phyloP scores from a whole-genome alignment of 2,329 filamentous ascomycete species.

The Diplocarpon rosae region DNA sequence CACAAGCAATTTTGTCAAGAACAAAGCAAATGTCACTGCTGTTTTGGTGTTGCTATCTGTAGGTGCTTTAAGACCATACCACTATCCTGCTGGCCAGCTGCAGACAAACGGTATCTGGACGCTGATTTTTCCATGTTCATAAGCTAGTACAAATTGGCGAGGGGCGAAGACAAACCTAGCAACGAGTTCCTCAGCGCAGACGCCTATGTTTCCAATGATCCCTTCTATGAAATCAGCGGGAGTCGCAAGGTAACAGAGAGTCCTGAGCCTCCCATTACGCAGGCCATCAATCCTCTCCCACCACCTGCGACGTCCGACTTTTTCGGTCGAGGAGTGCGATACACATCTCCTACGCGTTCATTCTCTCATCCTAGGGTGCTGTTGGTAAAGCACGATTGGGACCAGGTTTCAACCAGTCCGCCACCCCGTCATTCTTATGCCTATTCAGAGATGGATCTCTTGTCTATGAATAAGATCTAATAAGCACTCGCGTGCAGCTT shows the following conservation, averaged over 20 bases:
- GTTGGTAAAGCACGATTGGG: conserved; percentile 14
- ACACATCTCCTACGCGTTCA: conserved; percentile 35
- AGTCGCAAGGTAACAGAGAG: conserved; percentile 27
- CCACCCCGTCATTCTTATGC: conserved; percentile 13
- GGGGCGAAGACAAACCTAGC: conserved; percentile 38
- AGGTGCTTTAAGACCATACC: conserved; percentile 29
- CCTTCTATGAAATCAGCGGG: conserved; percentile 61
- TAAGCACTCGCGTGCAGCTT: conserved; percentile 1
- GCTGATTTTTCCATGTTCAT: conserved; percentile 73
- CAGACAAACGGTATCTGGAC: conserved; percentile 79
- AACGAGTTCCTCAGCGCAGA: conserved; percentile 86
- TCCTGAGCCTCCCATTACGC: conserved; percentile 19
- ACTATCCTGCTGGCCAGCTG: conserved; percentile 14
- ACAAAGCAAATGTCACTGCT: conserved; percentile 65
- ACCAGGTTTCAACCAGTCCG: conserved; percentile 16
- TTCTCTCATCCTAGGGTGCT: conserved; percentile 37
- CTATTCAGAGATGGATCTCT: conserved; percentile 20
- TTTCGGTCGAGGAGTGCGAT: conserved; percentile 34
- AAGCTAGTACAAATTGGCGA: conserved; percentile 65
- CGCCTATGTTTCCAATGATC: conserved; percentile 48
- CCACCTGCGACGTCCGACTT: conserved; percentile 25
- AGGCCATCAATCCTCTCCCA: conserved; percentile 18
- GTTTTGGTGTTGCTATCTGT: conserved; percentile 75
- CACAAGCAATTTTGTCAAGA: conserved; percentile 54
- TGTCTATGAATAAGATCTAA: conserved; percentile 25